Conservation (phyloP, 768 basidiomycete genomes). For the Pulveroboletus sp. region DNA sequence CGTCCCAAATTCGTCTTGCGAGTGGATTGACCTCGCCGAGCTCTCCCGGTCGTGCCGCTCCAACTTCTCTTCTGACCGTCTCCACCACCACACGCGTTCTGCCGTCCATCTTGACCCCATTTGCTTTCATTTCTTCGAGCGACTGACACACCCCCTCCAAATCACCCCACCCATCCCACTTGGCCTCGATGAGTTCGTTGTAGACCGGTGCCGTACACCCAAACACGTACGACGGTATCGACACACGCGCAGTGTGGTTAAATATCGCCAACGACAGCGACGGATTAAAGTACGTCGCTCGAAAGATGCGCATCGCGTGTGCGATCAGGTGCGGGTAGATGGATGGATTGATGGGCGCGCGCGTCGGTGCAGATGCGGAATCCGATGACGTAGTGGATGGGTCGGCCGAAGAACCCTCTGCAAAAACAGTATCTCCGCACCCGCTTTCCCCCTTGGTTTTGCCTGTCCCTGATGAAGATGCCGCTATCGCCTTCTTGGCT, state of each 20-base stretch:
- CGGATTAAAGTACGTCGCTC: constrained; percentile 76
- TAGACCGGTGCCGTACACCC: constrained; percentile 88
- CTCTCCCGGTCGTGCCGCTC: constrained; percentile 49
- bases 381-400: background rate
- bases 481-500: constrained; percentile 37
- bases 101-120: constrained; percentile 66
- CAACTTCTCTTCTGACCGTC: constrained; percentile 59
- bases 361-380: background rate
- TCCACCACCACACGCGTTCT: constrained; percentile 64
- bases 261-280: constrained; percentile 82
- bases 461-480: constrained; percentile 7
- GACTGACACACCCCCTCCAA: constrained; percentile 69
- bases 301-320: constrained; percentile 72
- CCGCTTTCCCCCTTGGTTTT: background rate
- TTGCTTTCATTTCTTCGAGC: constrained; percentile 78
- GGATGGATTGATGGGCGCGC: constrained; percentile 47
- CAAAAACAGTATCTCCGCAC: background rate
- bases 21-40: constrained; percentile 27
- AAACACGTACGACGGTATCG: constrained; percentile 79
- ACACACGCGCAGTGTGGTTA: constrained; percentile 70
- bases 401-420: background rate
- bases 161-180: constrained; percentile 84
- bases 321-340: constrained; percentile 77
- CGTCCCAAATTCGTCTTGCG: constrained; percentile 41
- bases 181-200: constrained; percentile 84